Evolutionary conservation across 2,329 filamentous ascomycete species (phyloP).

Genomic region (Hypoxylon rubiginosum): DNA sequence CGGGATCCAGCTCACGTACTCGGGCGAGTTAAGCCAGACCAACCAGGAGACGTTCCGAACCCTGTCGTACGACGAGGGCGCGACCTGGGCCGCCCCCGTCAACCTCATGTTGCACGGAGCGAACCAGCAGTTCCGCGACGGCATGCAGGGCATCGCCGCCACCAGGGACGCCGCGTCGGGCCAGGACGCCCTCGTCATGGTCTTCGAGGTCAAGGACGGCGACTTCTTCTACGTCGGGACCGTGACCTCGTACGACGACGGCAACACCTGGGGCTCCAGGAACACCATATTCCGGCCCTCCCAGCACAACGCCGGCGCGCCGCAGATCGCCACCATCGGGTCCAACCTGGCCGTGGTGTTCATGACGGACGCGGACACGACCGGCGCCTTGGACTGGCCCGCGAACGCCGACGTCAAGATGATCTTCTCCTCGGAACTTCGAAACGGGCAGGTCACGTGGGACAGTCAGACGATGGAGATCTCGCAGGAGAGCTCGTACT

Average conservation of each 20-base stretch:
- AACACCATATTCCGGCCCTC: constrained; percentile 52
- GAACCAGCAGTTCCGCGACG: constrained; percentile 50
- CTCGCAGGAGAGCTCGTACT: constrained; percentile 31
- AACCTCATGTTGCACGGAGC: constrained; percentile 52
- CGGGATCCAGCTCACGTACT: constrained; percentile 58
- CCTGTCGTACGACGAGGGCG: constrained; percentile 54
- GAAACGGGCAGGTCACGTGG: constrained; percentile 38
- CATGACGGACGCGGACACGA: constrained; percentile 56
- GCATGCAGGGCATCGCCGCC: constrained; percentile 55
- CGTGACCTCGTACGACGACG: constrained; percentile 56
- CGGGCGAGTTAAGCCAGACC: constrained; percentile 56
- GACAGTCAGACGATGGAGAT: constrained; percentile 27
- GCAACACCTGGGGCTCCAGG: constrained; percentile 51
- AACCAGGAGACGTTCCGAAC: constrained; percentile 60
- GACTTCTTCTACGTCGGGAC: constrained; percentile 53
- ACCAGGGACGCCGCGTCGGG: constrained; percentile 49
- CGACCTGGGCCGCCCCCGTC: constrained; percentile 53
- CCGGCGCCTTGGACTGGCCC: constrained; percentile 33
- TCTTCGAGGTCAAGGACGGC: constrained; percentile 55
- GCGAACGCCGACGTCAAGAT: constrained; percentile 58
- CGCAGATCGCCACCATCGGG: constrained; percentile 53
- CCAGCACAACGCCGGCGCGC: constrained; percentile 53
- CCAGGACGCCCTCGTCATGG: constrained; percentile 54
- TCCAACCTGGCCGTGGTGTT: constrained; percentile 54
- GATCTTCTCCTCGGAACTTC: constrained; percentile 36